These are phyloP conservation scores for Teratosphaeria destructans DNA, from an alignment of 2,329 filamentous ascomycete genomes.

Conservation along the genomic window DNA sequence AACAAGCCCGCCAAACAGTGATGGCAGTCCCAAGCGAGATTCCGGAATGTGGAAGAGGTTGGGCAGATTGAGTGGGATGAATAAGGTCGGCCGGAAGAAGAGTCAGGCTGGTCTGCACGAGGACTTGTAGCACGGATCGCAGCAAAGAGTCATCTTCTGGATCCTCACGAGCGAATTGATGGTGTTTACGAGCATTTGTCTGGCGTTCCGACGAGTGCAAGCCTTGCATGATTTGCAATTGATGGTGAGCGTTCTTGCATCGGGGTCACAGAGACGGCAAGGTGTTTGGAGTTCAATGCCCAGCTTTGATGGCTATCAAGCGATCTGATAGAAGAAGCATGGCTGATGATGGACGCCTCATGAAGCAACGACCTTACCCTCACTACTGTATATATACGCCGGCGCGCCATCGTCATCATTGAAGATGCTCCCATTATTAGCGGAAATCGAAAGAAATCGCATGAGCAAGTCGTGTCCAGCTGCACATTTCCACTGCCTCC, in stretches of 20 bases:
- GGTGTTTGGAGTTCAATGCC: neutral
- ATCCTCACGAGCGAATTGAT: neutral
- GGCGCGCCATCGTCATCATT: neutral
- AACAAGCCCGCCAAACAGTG: slow-evolving; percentile 52
- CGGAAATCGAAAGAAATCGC: too few relatives aligned
- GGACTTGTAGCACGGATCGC: slow-evolving; percentile 7
- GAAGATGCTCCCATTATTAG: neutral
- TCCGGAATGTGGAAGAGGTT: slow-evolving; percentile 30
- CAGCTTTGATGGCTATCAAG: neutral
- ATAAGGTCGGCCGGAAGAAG: slow-evolving; percentile 24
- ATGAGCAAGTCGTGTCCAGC: neutral
- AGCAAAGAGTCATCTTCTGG: neutral
- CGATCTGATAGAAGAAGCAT: neutral
- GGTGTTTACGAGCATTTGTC: neutral
- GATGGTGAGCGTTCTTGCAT: neutral
- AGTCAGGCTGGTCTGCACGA: slow-evolving; percentile 20
- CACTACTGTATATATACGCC: neutral
- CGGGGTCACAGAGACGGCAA: neutral
- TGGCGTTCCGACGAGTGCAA: neutral
- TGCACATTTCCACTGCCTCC: neutral
- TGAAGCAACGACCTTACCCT: neutral
- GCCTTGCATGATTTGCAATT: neutral
- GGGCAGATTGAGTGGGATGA: slow-evolving; percentile 26
- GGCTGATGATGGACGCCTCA: neutral
- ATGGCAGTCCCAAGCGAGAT: slow-evolving; percentile 24